These are phyloP conservation scores for Pythium coloratum DNA, from an alignment of 352 stramenopile species.

Conservation along the genomic window DNA sequence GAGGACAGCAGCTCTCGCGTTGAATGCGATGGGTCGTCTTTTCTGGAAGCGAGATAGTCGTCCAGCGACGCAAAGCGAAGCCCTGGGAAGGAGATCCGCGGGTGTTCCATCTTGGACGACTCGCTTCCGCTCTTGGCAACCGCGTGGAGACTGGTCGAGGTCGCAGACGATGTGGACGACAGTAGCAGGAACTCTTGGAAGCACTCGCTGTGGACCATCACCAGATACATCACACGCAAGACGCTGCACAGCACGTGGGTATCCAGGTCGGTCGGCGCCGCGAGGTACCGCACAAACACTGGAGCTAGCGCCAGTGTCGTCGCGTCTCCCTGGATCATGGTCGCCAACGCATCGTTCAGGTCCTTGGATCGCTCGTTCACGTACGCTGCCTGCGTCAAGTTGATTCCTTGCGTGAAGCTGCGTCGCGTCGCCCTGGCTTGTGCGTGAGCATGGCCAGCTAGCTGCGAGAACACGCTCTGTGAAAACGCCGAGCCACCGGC, in stretches of 20 bases:
- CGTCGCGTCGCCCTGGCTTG: conserved; percentile 25
- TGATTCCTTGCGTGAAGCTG: conserved; percentile 30
- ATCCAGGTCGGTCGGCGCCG: conserved; percentile 27
- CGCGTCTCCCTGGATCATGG: conserved; percentile 29
- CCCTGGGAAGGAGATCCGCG: conserved; percentile 26
- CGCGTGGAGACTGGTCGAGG: background rate
- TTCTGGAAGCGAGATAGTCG: conserved; percentile 24
- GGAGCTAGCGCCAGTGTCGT: conserved; percentile 22
- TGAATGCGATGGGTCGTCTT: conserved; percentile 16
- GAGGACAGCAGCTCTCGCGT: conserved; percentile 10
- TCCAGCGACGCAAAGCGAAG: conserved; percentile 27
- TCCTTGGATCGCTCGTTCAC: conserved; percentile 33
- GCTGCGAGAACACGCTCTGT: conserved; percentile 36
- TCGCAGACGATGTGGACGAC: conserved; percentile 16
- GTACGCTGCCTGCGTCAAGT: conserved; percentile 29
- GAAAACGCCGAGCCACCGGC: conserved; percentile 10
- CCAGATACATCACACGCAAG: conserved; percentile 23
- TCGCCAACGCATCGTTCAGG: conserved; percentile 29
- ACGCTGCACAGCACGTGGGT: conserved; percentile 28
- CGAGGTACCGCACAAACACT: conserved; percentile 29
- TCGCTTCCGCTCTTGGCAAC: background rate
- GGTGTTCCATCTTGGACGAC: conserved; percentile 19
- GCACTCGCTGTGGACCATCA: conserved; percentile 30
- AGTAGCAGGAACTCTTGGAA: conserved; percentile 35
- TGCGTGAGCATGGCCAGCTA: conserved; percentile 30